Conservation (phyloP, 345 rosid genomes). For the Theobroma cacao region DNA sequence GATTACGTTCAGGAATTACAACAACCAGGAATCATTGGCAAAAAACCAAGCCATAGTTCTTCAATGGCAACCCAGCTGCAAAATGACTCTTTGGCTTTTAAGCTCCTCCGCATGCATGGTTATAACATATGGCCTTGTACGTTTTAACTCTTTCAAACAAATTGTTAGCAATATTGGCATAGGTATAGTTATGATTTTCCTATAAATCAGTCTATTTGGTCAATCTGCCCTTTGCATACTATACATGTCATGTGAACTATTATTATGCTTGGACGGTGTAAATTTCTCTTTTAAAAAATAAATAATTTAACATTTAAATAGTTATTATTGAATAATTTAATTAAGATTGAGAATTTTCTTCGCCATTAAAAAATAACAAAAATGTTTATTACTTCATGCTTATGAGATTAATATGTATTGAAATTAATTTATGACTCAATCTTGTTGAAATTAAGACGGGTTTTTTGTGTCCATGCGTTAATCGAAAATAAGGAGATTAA, state of each 20-base stretch:
- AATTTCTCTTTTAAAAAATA: too few relatives aligned
- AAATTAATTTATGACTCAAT: too few relatives aligned
- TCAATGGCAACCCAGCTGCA: constrained; percentile 28
- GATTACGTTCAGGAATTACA: constrained; percentile 30
- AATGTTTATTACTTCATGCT: too few relatives aligned
- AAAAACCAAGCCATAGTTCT: background rate
- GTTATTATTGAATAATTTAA: too few relatives aligned
- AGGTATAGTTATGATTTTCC: background rate
- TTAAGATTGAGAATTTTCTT: too few relatives aligned
- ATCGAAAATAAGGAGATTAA: too few relatives aligned
- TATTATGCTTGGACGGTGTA: too few relatives aligned
- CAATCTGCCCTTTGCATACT: background rate
- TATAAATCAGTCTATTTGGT: background rate
- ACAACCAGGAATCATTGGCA: constrained; percentile 8
- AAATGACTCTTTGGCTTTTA: constrained; percentile 58
- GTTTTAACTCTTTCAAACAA: background rate
- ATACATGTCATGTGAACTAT: too few relatives aligned
- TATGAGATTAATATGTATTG: too few relatives aligned
- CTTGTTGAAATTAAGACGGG: too few relatives aligned
- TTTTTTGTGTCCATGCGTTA: too few relatives aligned
- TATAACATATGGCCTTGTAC: constrained; percentile 47
- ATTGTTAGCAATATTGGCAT: background rate
- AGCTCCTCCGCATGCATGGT: constrained; percentile 54
- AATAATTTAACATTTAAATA: background rate
- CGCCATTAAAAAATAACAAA: too few relatives aligned